Base-by-base conservation (phyloP, 495 filamentous ascomycete species). In the Penicillium arizonense region DNA sequence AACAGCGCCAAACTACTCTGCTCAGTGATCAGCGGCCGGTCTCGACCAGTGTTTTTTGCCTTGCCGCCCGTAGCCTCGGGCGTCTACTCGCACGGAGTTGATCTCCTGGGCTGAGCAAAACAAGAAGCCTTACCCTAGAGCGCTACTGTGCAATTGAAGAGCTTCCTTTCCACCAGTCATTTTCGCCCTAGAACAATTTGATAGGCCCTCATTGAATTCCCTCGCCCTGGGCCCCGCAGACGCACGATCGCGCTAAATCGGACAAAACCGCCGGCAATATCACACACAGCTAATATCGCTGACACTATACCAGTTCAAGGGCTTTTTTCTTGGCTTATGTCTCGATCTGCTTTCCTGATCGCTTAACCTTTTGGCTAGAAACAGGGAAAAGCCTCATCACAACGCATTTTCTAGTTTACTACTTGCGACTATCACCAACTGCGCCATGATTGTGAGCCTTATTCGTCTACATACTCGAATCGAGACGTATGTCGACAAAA, bases 391-490 rank as follows among this genome's bases (percentile, higher is more conserved):
- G 46, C 35, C 52, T 61, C 34, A 50, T 58, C 46, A 53, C 51
- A 33, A 34, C 55, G 57, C 60, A 63, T 42, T 36, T 14, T 20
- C 10, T 36, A 7, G 13, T 37, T 37, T 46, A 34, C 39, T 53
- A 18, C 50, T 57, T 55, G 52, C 52, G 57, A 56, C 58, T 68
- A 67, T 72, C 67, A 71, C 65, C 71, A 74, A 74, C 69, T 69
- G 71, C 63, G 61, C 65, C 59, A 55, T 50, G 32, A 30, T 32
- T 44, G 26, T 38, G 46, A 32, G 50, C 35, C 43, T 30, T 46
- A 46, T 53, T 39, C 34, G 33, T 32, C 34, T 47, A 16, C 7
- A 13, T 2, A 3, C 28, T 16, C 13, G 13, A 52, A 33, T 28
- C 40, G 30, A 37, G 35, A 16, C 7, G 28, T 30, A 10, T 30